phyloP scores from a whole-genome alignment of 2,329 filamentous ascomycete species.

The Meredithiella fracta region DNA sequence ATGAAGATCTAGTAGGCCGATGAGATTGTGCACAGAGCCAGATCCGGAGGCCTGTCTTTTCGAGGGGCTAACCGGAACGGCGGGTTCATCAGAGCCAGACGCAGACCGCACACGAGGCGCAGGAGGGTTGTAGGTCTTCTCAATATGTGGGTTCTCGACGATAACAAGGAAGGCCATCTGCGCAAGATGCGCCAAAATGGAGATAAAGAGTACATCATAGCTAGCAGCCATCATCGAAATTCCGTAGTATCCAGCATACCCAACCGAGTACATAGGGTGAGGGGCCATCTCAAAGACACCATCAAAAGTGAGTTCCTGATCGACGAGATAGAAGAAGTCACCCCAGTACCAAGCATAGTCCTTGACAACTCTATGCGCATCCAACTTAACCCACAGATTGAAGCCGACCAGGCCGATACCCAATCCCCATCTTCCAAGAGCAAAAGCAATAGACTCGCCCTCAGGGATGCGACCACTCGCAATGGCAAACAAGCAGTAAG shows the following conservation, averaged over 20 bases:
- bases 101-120: slow-evolving; percentile 47
- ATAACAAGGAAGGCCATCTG: slow-evolving; percentile 85
- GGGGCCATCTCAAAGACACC: slow-evolving; percentile 98
- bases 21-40: slow-evolving; percentile 45
- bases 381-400: slow-evolving; percentile 96
- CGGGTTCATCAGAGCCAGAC: slow-evolving; percentile 21
- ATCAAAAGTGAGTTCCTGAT: slow-evolving; percentile 94
- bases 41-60: neutral
- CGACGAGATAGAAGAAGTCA: slow-evolving; percentile 96
- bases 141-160: slow-evolving; percentile 94
- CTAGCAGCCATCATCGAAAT: slow-evolving; percentile 97
- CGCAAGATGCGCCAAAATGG: slow-evolving; percentile 80
- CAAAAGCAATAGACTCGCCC: slow-evolving; percentile 54
- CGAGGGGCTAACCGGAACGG: slow-evolving; percentile 15
- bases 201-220: slow-evolving; percentile 94
- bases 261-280: slow-evolving; percentile 97
- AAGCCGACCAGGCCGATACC: slow-evolving; percentile 72
- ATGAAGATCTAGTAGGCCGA: slow-evolving; percentile 76
- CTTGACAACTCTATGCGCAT: slow-evolving; percentile 94
- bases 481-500: slow-evolving; percentile 89
- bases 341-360: slow-evolving; percentile 99
- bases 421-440: slow-evolving; percentile 56
- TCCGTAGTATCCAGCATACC: slow-evolving; percentile 94
- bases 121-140: slow-evolving; percentile 90
- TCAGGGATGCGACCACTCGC: slow-evolving; percentile 64